Evolutionary conservation across 139 green algal species (phyloP).

Genomic region (Chlamydomonas sp.): DNA sequence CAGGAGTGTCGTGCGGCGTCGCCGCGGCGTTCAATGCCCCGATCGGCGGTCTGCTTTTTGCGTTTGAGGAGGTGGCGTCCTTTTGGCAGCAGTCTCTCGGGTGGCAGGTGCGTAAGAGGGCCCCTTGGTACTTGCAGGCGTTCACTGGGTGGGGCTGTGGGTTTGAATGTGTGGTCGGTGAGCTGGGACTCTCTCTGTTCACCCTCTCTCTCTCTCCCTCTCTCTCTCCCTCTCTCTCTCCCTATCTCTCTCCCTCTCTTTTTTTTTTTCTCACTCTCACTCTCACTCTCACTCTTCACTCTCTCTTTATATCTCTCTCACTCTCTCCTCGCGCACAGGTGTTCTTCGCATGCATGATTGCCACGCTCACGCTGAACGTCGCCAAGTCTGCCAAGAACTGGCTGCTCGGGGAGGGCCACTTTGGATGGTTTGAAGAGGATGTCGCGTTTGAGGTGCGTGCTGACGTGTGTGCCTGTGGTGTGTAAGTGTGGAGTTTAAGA

Average conservation of each 20-base stretch:
- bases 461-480: not conserved
- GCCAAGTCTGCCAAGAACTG: conserved; percentile 47
- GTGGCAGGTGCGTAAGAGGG: conserved; percentile 73
- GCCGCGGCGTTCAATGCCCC: conserved; percentile 75
- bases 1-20: no score
- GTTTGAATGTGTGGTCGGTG: no score
- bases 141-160: no score
- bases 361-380: conserved; percentile 60
- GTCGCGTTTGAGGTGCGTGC: conserved; percentile 32
- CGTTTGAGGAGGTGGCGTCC: conserved; percentile 72
- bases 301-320: not conserved
- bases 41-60: conserved; percentile 85
- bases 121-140: no score
- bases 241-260: conserved; percentile 4
- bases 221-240: not conserved
- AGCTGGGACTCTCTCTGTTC: no score
- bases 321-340: conserved; percentile 37
- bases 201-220: no score
- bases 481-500: no score
- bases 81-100: conserved; percentile 63
- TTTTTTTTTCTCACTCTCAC: no score
- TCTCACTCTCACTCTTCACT: not conserved
- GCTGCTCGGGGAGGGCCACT: conserved; percentile 34
- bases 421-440: conserved; percentile 45
- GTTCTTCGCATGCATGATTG: conserved; percentile 67